Conservation (phyloP, 2,329 filamentous ascomycete species). For the Plectosphaerella plurivora region DNA sequence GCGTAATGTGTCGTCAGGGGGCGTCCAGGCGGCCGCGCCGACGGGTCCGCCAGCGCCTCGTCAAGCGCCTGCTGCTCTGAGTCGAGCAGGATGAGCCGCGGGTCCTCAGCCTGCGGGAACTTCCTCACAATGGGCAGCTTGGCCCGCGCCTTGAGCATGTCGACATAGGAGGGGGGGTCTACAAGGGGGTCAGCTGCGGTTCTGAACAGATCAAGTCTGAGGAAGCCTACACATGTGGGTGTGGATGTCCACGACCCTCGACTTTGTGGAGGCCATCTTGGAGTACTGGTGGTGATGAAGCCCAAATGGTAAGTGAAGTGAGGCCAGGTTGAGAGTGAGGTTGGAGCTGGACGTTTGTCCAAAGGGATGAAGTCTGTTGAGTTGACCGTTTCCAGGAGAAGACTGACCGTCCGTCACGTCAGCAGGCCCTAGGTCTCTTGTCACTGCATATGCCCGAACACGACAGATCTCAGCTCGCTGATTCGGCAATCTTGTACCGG, state of each 20-base stretch:
- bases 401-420: too few relatives aligned
- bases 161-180: conserved; percentile 57
- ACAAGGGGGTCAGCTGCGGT: too few relatives aligned
- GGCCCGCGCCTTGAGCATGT: conserved; percentile 53
- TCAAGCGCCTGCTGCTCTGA: conserved; percentile 41
- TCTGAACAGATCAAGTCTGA: too few relatives aligned
- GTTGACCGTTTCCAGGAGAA: background rate
- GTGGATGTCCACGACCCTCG: conserved; percentile 59
- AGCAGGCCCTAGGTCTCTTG: background rate
- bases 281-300: background rate
- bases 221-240: conserved; percentile 52
- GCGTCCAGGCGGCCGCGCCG: conserved; percentile 63
- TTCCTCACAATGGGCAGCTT: conserved; percentile 68
- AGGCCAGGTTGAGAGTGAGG: background rate
- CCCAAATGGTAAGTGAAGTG: background rate
- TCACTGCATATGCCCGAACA: background rate
- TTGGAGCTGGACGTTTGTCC: background rate
- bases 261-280: background rate
- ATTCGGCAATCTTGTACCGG: background rate
- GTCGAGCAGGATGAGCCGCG: conserved; percentile 63
- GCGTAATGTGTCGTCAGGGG: conserved; percentile 82
- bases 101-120: conserved; percentile 52
- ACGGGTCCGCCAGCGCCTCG: conserved; percentile 48
- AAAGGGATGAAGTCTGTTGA: background rate
- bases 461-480: background rate